These are phyloP conservation scores for Nosema muscidifuracis DNA, from an alignment of 371 early-diverging fungal genomes.

Conservation along the genomic window DNA sequence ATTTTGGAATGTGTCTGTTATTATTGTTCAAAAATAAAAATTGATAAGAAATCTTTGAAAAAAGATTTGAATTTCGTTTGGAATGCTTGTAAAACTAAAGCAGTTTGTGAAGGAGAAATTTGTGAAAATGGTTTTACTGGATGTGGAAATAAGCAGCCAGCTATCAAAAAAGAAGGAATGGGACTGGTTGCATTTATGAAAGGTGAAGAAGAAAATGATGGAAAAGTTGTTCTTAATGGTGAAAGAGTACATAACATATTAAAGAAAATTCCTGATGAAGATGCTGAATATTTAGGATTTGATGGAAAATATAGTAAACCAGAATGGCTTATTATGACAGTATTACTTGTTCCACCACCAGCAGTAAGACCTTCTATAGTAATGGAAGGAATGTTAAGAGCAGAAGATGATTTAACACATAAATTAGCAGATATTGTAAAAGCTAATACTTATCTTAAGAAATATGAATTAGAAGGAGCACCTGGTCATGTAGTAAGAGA, in stretches of 20 bases:
- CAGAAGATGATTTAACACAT: conserved; percentile 96
- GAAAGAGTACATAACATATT: conserved; percentile 76
- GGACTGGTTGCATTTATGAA: conserved; percentile 69
- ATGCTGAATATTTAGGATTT: conserved; percentile 79
- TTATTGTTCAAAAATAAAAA: conserved; percentile 88
- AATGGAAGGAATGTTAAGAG: conserved; percentile 79
- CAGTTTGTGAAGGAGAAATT: conserved; percentile 73
- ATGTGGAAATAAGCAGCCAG: conserved; percentile 84
- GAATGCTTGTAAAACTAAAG: conserved; percentile 77
- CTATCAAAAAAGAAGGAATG: conserved; percentile 78
- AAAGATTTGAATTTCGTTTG: conserved; percentile 70
- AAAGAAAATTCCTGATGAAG: conserved; percentile 79
- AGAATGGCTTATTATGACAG: conserved; percentile 92
- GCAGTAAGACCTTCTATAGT: conserved; percentile 93
- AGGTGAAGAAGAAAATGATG: conserved; percentile 60
- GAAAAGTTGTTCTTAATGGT: conserved; percentile 67
- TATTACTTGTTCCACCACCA: conserved; percentile 91
- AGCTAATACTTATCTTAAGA: conserved; percentile 78
- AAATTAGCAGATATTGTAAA: conserved; percentile 86
- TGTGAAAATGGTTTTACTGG: conserved; percentile 64
- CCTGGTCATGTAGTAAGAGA: conserved; percentile 87
- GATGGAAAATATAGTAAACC: conserved; percentile 83
- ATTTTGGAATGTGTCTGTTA: conserved; percentile 94
- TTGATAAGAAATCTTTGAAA: conserved; percentile 68
- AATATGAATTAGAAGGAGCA: conserved; percentile 84